Base-by-base conservation (phyloP, 371 early-diverging fungal genomes). In the Circinella minor region DNA sequence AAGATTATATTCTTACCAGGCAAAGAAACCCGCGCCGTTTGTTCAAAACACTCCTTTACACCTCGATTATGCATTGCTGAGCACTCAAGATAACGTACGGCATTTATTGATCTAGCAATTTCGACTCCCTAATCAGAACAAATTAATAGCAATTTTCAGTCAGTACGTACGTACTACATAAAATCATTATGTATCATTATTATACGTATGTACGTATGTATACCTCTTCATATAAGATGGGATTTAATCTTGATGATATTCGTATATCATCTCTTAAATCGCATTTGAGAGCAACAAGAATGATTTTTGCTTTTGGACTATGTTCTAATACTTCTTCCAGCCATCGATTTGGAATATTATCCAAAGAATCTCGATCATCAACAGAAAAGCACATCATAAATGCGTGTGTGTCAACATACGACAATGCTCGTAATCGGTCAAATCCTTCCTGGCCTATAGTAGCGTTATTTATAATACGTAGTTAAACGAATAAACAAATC, bases 391-490 rank as follows among this genome's bases (percentile, higher is more conserved):
- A 89, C 54, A 89, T 68, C 77, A 89, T 78, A 20, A 85, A 71
- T 1, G 85, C 85, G 69, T 88, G 84, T 18, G 86, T 79, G 48
- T 83, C 83, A 17, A 81, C 78, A 62, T 88, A 89, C 14, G 83
- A 81, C 18, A 89, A 66, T n/a, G 85, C 63, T 27, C 89, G 71
- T 55, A 89, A 72, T 10, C 86, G 77, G 70, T 86, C 88, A 77
- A 85, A 87, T 61, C 85, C 89, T 76, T 91, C 91, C 72, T 91
- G 91, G 3, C 91, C 91, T 77, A 4, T 51, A 27, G 43, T 9
- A 43, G 6, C 43, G 11, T 43, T 6, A 9, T 43, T 43, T 43
- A 43, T 43, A 43, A 43, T 43, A 39, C 9, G 9, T 39, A 43
- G 8, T 51, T 13, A 5, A 51, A 51, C 51, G 15, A 51, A 15